Evolutionary conservation across 495 filamentous ascomycete species (phyloP).

Genomic region (Platismatia glauca): DNA sequence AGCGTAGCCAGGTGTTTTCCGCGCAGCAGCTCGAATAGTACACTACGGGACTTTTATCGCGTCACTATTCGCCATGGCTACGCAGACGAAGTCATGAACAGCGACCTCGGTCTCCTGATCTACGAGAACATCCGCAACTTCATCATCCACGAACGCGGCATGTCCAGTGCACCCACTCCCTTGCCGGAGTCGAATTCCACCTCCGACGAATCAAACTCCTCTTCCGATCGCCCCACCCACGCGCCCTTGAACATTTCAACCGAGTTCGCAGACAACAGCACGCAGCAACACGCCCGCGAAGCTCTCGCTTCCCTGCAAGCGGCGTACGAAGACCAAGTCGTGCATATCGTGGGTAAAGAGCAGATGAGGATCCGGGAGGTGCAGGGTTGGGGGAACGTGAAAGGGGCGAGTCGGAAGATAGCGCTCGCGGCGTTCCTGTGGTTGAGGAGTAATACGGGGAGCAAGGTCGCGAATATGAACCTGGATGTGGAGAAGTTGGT

Average conservation of each 20-base stretch:
- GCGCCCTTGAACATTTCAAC: conserved; percentile 3
- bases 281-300: conserved; percentile 2
- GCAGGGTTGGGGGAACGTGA: conserved; percentile 18
- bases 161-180: conserved; percentile 18
- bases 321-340: conserved; percentile 51
- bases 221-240: conserved; percentile 1
- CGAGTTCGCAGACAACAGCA: not conserved
- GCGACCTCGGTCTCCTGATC: conserved; percentile 49
- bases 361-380: conserved; percentile 47
- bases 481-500: conserved; percentile 54
- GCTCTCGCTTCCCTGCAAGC: conserved; percentile 41
- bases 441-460: conserved; percentile 60
- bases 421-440: conserved; percentile 53
- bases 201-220: conserved; percentile 1
- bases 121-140: conserved; percentile 50
- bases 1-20: conserved; percentile 34
- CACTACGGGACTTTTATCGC: conserved; percentile 52
- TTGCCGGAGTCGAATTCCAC: conserved; percentile 6
- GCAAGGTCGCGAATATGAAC: conserved; percentile 52
- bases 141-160: conserved; percentile 34
- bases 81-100: conserved; percentile 56
- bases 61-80: conserved; percentile 63
- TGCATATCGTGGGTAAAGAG: conserved; percentile 68
- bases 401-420: conserved; percentile 37
- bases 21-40: conserved; percentile 13